These are phyloP conservation scores for Schizosaccharomyces pombe DNA, from an alignment of 805 yeast genomes.

Conservation along the genomic window DNA sequence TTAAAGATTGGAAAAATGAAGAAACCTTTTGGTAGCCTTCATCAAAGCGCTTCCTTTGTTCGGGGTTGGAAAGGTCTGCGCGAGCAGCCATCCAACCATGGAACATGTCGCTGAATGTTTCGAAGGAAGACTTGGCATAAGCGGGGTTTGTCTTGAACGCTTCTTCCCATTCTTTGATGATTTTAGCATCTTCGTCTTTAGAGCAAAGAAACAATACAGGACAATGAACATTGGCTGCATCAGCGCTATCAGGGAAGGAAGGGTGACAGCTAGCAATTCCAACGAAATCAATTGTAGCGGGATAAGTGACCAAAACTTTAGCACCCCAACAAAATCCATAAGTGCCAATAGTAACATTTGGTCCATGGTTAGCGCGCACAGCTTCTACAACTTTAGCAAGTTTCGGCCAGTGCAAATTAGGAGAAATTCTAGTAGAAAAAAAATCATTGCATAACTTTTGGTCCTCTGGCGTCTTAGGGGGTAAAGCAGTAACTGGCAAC, in stretches of 20 bases:
- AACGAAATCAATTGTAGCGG: background rate
- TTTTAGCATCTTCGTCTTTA: slow-evolving; percentile 7
- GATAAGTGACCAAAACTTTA: slow-evolving; percentile 7
- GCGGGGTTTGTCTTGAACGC: slow-evolving; percentile 4
- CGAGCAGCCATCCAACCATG: slow-evolving; percentile 11
- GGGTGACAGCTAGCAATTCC: slow-evolving; percentile 9
- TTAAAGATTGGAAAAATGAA: slow-evolving; percentile 7
- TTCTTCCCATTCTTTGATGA: slow-evolving; percentile 4
- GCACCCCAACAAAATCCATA: slow-evolving; percentile 12
- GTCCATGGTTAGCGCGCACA: background rate
- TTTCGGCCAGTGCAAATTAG: background rate
- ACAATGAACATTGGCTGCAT: slow-evolving; percentile 8
- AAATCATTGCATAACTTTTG: background rate
- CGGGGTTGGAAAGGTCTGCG: slow-evolving; percentile 8
- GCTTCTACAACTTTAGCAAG: background rate
- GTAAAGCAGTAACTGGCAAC: background rate
- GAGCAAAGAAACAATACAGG: slow-evolving; percentile 9
- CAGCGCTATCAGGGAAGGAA: slow-evolving; percentile 7
- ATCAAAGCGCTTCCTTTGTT: slow-evolving; percentile 8
- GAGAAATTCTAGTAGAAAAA: background rate
- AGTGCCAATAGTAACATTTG: slow-evolving; percentile 5
- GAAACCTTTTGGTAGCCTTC: slow-evolving; percentile 7
- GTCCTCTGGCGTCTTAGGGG: background rate
- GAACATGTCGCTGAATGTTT: slow-evolving; percentile 9
- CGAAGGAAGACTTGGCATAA: slow-evolving; percentile 3